Conservation (phyloP, 257 asterid genomes). For the Solanum bulbocastanum region DNA sequence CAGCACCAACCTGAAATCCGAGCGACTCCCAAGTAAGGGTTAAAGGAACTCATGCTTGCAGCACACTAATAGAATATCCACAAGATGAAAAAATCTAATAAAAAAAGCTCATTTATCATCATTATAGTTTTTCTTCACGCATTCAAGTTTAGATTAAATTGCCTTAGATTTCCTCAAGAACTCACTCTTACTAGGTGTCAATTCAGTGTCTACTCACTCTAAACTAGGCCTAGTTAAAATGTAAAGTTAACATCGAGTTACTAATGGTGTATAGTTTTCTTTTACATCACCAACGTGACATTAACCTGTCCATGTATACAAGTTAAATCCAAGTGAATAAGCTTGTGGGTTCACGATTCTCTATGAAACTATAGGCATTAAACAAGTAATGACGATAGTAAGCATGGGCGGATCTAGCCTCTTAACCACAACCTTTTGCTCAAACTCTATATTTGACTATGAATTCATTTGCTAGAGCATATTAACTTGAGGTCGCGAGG, state of each 20-base stretch:
- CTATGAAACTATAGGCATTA: not conserved
- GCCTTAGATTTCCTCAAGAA: not conserved
- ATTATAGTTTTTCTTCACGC: not conserved
- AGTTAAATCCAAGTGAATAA: not conserved
- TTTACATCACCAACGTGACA: not conserved
- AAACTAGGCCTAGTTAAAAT: not conserved
- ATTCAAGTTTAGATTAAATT: not conserved
- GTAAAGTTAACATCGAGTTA: not conserved
- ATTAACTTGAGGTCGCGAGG: too few relatives aligned
- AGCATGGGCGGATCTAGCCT: not conserved
- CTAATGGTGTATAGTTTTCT: not conserved
- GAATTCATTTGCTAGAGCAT: not conserved
- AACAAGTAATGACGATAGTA: not conserved
- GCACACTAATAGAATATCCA: not conserved
- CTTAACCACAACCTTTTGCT: not conserved
- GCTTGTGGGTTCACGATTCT: not conserved
- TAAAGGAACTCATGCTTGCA: not conserved
- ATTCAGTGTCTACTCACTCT: not conserved
- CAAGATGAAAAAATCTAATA: not conserved
- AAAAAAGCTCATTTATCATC: not conserved
- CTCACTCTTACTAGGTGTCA: not conserved
- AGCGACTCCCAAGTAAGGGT: not conserved
- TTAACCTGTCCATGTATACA: not conserved
- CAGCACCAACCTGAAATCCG: slow-evolving; percentile 11
- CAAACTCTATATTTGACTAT: not conserved